Percentiles rank a stretch among this genome's conserved stretches.
Conservation (phyloP, 768 basidiomycete species). For the Pleurotus tuoliensis region DNA sequence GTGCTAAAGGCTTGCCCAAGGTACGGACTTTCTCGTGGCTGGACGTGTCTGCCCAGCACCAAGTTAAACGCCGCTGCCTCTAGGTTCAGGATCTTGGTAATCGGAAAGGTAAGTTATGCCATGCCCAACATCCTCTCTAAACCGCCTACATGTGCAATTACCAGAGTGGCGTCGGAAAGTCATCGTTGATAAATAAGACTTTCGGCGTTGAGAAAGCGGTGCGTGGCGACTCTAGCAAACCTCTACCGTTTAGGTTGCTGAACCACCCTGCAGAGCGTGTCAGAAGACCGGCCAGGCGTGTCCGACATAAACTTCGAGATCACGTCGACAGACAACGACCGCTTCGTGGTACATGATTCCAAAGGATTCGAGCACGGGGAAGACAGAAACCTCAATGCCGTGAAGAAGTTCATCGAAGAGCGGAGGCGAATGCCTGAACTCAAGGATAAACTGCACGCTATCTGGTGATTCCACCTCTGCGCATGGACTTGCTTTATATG, state of each 20-base stretch:
- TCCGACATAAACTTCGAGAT: slow-evolving; percentile 12
- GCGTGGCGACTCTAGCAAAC: not conserved
- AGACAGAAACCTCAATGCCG: slow-evolving; percentile 7
- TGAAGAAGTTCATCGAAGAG: slow-evolving; percentile 10
- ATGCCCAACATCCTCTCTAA: not conserved
- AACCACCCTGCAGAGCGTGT: slow-evolving; percentile 1
- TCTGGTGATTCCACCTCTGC: slow-evolving; percentile 18
- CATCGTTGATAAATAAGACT: slow-evolving; percentile 10
- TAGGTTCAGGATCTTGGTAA: slow-evolving; percentile 3
- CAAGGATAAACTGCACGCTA: slow-evolving; percentile 20
- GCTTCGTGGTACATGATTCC: slow-evolving; percentile 15
- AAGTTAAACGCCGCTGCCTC: not conserved
- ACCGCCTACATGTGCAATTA: not conserved
- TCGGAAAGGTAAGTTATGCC: not conserved
- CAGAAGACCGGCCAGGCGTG: slow-evolving; percentile 6
- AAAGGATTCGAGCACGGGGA: slow-evolving; percentile 14
- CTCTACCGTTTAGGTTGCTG: not conserved
- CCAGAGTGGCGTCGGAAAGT: slow-evolving; percentile 11
- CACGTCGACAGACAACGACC: slow-evolving; percentile 8
- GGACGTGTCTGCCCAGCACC: not conserved
- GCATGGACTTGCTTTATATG: not conserved
- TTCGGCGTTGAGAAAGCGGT: slow-evolving; percentile 11
- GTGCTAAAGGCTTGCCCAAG: not conserved
- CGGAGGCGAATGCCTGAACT: not conserved
- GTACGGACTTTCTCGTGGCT: not conserved